phyloP scores from a whole-genome alignment of 306 rosid genomes.

The Albizia julibrissin region DNA sequence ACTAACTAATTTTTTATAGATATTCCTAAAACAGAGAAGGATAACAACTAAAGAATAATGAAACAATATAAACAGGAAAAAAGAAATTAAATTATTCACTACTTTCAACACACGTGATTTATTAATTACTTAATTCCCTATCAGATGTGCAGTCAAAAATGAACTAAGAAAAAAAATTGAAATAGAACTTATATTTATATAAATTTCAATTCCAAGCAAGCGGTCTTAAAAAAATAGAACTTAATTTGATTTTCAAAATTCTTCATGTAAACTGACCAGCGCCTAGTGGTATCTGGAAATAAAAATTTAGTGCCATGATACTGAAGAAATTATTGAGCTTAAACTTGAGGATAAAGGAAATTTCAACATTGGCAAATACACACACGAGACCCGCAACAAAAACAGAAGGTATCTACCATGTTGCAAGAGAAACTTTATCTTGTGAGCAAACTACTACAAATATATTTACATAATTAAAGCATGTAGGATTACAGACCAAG shows the following conservation, averaged over 20 bases:
- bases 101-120: neutral
- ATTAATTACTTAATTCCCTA: slow-evolving; percentile 1
- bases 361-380: neutral
- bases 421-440: slow-evolving; percentile 9
- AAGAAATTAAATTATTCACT: neutral
- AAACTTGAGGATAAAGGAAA: neutral
- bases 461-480: slow-evolving; percentile 5
- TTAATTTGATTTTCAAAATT: neutral
- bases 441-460: neutral
- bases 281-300: no score
- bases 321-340: neutral
- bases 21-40: neutral
- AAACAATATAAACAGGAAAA: neutral
- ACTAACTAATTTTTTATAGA: neutral
- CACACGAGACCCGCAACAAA: neutral
- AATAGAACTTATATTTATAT: neutral
- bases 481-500: slow-evolving; percentile 11
- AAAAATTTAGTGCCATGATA: neutral
- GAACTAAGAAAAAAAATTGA: neutral
- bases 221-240: neutral
- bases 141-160: neutral
- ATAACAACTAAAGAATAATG: neutral
- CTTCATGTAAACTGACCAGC: no score
- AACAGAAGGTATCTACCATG: neutral
- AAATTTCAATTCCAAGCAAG: neutral